Evolutionary conservation across 345 rosid species (phyloP), one percentile per base, ranked within the genome.

Genomic region (Moricandia moricandioides): DNA sequence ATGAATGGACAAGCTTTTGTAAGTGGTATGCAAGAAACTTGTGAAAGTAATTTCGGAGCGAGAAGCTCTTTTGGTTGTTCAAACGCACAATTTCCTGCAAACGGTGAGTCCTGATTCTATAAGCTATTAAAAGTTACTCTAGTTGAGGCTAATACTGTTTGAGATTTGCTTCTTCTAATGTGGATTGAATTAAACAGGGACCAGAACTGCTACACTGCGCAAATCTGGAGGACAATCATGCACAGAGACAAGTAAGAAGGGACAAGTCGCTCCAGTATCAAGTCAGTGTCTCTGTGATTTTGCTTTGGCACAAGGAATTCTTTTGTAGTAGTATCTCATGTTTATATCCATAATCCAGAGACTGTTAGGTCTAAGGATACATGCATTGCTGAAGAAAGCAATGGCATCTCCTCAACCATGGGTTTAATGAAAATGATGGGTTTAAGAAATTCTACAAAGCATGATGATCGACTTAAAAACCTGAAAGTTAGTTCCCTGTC

Each of bases 401-500:
- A 74, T 72, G 86, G 79, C 51, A 66, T 66, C 62, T 67, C 84
- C 65, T 54, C 86, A 31, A 74, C 77, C 40, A 75, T 68, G 62
- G 88, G 86, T 31, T 76, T 82, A 75, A 84, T 79, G 84, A 88
- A 84, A 85, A 85, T 81, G 87, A 78, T 82, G 86, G 82, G 87
- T 70, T 70, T 83, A 65, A 82, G 83, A 84, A 86, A 80, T 83
- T 82, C 88, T 52, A 17, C 81, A 54, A 88, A 86, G 82, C 82
- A 67, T 77, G 85, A 72, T 12, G 78, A 76, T 65, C 74, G 77
- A 62, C 84, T 66, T 16, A 78, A 80, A 82, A 89, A 84, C 71
- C 57, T 85, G 31, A 80, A 77, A 77, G 92, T 85, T 27, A 74
- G 89, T 83, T 83, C 73, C 71, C 31, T 60, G 26, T 34, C 62